Evolutionary conservation across 257 asterid genomes (phyloP), one percentile per base, ranked within the genome.

Genomic region (Nemophila menziesii): DNA sequence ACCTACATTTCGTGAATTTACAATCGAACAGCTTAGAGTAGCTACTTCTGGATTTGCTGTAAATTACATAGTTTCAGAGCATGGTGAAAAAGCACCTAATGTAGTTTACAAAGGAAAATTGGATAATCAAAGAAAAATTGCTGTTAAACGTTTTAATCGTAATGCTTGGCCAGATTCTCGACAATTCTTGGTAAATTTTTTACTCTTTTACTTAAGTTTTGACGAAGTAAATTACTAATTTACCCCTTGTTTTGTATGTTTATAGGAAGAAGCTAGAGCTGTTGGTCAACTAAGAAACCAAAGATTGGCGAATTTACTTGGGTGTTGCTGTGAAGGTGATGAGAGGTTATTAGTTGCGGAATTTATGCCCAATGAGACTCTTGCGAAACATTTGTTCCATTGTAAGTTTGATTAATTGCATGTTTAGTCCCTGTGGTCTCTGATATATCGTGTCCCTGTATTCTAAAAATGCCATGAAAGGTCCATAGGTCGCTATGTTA

Each of bases 61-160:
- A 16, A 93, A 84, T 68, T 83, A 83, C 66, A 87, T 87, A 44
- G 92, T 87, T 33, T 87, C 97, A 22, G 97, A 83, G 60, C 97
- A 87, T 46, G 97, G 97, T 22, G 97, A 87, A 73, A 87, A 87
- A 68, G 97, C 97, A 18, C 97, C 95, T 1, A 87, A 87, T 57
- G 94, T 83, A 48, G 94, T 83, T 61, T 83, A 79, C 57, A 79
- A 77, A 61, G 94, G 94, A 42, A 87, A 80, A 72, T 56, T 80
- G 70, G 97, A 83, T 23, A 84, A 83, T 60, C 95, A 84, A 72
- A 71, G 76, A 72, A 63, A 87, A 20, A 62, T 87, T 61, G 97
- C 92, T 47, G 97, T 87, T 55, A 87, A 87, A 64, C 93, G 95
- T 58, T 87, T 87, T 60, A 83, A 83, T 64, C 70, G 92, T 50